Evolutionary conservation across 23 red algal genomes (phyloP), one percentile per base, ranked within the genome.

Genomic region (Agarophyton chilense): DNA sequence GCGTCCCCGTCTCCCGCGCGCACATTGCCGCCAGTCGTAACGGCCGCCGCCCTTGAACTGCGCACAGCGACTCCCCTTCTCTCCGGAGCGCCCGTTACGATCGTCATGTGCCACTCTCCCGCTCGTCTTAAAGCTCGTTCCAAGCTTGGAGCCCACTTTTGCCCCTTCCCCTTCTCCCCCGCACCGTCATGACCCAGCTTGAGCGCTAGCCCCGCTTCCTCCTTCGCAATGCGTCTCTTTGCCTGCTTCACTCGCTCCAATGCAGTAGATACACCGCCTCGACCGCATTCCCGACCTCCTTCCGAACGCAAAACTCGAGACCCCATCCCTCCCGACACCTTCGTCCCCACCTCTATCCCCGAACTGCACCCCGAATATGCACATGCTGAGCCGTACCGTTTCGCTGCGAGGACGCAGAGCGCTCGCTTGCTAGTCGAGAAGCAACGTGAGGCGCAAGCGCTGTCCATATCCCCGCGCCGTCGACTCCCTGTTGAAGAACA

Each of bases 281-380:
- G 41, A 7, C 68, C 24, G 22, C 21, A 13, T 26, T 29, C 38
- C 19, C 19, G 6, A 1, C 12, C 33, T 28, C 26, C 68, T 29
- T 74, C 68, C 2, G 4, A 43, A 7, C 38, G 43, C 40, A 6
- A 22, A 7, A 47, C 10, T 12, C 68, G 10, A 2, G 3, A 29
- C 9, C 43, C 68, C 1, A 47, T 2, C 12, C 31, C 60, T 1
- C 38, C 24, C 21, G 43, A 49, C 68, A 47, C n/a, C 68, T 74
- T 74, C 32, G 68, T 74, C 4, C 88, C 88, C 21, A 56, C 88
- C 50, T 91, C 88, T 50, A 75, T 91, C 76, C 76, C 88, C 10
- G 88, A 91, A 34, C 77, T 91, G 26, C 88, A 91, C 36, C 88
- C 88, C 13, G 88, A 91, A 24, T 91, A 91, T 65, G 88, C 88